Percentiles rank a stretch among this genome's conserved stretches.
Evolutionary conservation across 805 yeast species (phyloP).

Genomic region (Blastobotrys peoriensis): DNA sequence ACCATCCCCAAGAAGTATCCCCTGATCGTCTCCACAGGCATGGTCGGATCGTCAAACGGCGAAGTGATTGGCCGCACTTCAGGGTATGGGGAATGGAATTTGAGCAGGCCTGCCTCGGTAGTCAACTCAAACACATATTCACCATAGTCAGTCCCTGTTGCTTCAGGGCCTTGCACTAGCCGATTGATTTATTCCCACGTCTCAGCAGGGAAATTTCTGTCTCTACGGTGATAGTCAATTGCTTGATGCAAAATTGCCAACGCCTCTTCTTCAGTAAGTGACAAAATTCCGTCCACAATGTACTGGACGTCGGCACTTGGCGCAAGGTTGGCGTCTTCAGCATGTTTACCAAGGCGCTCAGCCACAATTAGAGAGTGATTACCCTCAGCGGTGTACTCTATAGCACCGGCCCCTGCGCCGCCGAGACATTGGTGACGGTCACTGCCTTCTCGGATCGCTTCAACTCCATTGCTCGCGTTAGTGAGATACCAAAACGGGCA

Average conservation of each 20-base stretch:
- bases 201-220: conserved; percentile 41
- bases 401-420: no score
- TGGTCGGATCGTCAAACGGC: conserved; percentile 42
- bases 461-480: no score
- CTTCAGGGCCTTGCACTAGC: conserved; percentile 16
- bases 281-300: conserved; percentile 14
- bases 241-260: conserved; percentile 36
- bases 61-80: conserved; percentile 53
- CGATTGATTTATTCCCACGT: conserved; percentile 32
- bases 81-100: conserved; percentile 47
- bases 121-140: conserved; percentile 27
- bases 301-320: conserved; percentile 17
- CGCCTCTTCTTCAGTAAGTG: conserved; percentile 35
- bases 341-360: conserved; percentile 5
- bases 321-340: conserved; percentile 13
- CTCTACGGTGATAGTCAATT: conserved; percentile 39
- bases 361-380: no score
- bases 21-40: conserved; percentile 45
- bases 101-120: conserved; percentile 37
- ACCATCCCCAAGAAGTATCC: conserved; percentile 33
- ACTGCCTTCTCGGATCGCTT: no score
- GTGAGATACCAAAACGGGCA: no score
- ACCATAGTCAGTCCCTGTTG: conserved; percentile 10
- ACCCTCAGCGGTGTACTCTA: no score
- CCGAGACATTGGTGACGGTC: no score